Evolutionary conservation across 2,329 filamentous ascomycete genomes (phyloP).

Genomic region (Metarhizium brunneum): DNA sequence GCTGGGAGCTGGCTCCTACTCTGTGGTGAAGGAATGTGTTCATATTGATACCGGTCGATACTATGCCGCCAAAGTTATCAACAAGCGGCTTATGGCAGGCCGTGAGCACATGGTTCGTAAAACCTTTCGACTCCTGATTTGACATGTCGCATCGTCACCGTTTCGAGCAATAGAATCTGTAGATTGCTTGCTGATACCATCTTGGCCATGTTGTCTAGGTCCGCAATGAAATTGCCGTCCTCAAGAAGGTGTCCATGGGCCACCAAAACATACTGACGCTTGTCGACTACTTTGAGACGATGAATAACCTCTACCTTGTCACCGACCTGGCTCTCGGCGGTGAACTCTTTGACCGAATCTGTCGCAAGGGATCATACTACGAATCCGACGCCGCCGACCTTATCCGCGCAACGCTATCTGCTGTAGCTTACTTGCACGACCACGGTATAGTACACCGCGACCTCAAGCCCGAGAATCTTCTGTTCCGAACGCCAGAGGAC

Average conservation of each 20-base stretch:
- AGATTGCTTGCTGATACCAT: background rate
- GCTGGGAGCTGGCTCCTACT: slow-evolving; percentile 91
- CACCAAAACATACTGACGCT: slow-evolving; percentile 97
- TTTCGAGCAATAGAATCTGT: background rate
- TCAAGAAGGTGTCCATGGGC: slow-evolving; percentile 98
- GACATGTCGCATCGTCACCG: background rate
- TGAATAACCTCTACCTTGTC: slow-evolving; percentile 98
- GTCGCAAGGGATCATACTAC: slow-evolving; percentile 96
- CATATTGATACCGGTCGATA: slow-evolving; percentile 97
- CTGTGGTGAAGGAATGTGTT: slow-evolving; percentile 96
- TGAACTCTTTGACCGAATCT: slow-evolving; percentile 97
- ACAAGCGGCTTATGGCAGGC: slow-evolving; percentile 95
- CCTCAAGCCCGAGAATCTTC: slow-evolving; percentile 91
- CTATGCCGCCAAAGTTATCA: slow-evolving; percentile 98
- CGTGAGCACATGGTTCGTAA: slow-evolving; percentile 86
- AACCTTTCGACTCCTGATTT: background rate
- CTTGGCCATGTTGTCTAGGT: slow-evolving; percentile 43
- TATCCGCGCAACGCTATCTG: slow-evolving; percentile 87
- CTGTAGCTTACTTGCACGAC: slow-evolving; percentile 97
- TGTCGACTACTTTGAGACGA: slow-evolving; percentile 98
- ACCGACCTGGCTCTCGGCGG: slow-evolving; percentile 94
- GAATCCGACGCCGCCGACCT: slow-evolving; percentile 94
- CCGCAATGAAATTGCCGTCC: slow-evolving; percentile 93
- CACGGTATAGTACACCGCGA: slow-evolving; percentile 98
- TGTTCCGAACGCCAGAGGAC: slow-evolving; percentile 95